A percentile compares a stretch with the other conserved stretches of the same genome.
Evolutionary conservation across 2,329 filamentous ascomycete genomes (phyloP).

Genomic region (Ampelomyces quisqualis): DNA sequence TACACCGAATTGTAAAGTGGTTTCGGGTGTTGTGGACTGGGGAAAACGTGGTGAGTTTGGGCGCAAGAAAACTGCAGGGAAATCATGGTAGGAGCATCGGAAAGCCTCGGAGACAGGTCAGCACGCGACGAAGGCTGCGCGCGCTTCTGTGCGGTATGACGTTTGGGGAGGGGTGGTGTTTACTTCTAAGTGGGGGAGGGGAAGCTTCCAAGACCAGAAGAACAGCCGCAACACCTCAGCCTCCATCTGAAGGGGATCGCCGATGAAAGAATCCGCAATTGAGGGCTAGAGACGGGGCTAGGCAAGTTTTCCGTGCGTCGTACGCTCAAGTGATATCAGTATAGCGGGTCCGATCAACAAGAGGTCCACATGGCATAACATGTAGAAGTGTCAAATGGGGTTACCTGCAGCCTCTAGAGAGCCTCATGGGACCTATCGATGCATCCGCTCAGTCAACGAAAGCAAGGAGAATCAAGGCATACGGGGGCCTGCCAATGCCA

Average conservation of each 20-base stretch:
- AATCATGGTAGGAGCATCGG: slow-evolving; percentile 16
- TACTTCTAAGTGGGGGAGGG: slow-evolving; percentile 28
- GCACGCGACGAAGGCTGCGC: slow-evolving; percentile 23
- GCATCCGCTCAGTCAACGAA: too few relatives aligned
- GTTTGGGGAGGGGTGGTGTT: slow-evolving; percentile 26
- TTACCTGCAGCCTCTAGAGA: too few relatives aligned
- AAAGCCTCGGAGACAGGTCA: slow-evolving; percentile 23
- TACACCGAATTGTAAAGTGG: slow-evolving; percentile 15
- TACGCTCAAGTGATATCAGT: slow-evolving; percentile 2
- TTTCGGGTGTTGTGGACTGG: background rate
- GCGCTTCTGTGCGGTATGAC: slow-evolving; percentile 24
- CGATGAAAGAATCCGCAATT: slow-evolving; percentile 6
- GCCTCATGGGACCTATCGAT: too few relatives aligned
- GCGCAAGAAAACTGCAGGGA: slow-evolving; percentile 4
- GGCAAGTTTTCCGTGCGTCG: slow-evolving; percentile 9
- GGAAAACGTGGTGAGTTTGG: slow-evolving; percentile 6
- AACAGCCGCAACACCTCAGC: slow-evolving; percentile 23
- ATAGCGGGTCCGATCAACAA: slow-evolving; percentile 9
- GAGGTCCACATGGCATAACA: slow-evolving; percentile 1
- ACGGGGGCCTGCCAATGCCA: too few relatives aligned
- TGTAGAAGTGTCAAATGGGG: slow-evolving; percentile 6
- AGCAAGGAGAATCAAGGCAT: too few relatives aligned
- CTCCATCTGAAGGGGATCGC: slow-evolving; percentile 20
- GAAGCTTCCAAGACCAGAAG: slow-evolving; percentile 16
- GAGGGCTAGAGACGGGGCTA: slow-evolving; percentile 11